A percentile compares a stretch with the other conserved stretches of the same genome.
These are phyloP conservation scores for Yamadazyma phyllophila DNA, from an alignment of 805 yeast species.

Conservation along the genomic window DNA sequence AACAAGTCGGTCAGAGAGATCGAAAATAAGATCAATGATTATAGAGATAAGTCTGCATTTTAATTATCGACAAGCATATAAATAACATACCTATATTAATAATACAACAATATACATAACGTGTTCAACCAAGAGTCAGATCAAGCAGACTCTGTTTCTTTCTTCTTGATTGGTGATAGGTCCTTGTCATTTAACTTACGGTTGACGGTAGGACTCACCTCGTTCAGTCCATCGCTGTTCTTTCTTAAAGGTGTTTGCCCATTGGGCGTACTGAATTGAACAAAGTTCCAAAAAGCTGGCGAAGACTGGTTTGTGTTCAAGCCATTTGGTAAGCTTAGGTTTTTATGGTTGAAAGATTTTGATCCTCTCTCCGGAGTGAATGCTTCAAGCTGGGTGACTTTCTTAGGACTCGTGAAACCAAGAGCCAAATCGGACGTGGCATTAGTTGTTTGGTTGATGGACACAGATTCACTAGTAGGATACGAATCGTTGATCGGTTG, in stretches of 20 bases:
- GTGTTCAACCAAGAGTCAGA: neutral
- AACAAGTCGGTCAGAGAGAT: constrained; percentile 50
- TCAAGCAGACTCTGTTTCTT: constrained; percentile 8
- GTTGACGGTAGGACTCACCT: constrained; percentile 40
- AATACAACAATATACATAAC: constrained; percentile 8
- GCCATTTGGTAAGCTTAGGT: constrained; percentile 24
- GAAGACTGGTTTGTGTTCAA: constrained; percentile 56
- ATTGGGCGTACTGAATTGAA: constrained; percentile 62
- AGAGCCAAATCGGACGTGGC: constrained; percentile 33
- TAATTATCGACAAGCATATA: constrained; percentile 6
- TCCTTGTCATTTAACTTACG: constrained; percentile 22
- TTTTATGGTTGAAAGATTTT: constrained; percentile 25
- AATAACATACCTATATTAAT: constrained; percentile 4
- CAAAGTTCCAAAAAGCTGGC: constrained; percentile 92
- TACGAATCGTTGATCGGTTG: constrained; percentile 15
- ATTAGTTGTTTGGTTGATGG: constrained; percentile 16
- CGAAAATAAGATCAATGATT: constrained; percentile 50
- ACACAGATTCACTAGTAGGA: constrained; percentile 7
- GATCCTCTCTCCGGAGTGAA: constrained; percentile 46
- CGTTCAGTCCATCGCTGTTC: constrained; percentile 37
- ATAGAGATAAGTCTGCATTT: constrained; percentile 45
- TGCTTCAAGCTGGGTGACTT: constrained; percentile 41
- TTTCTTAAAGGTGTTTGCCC: constrained; percentile 43
- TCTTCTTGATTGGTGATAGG: constrained; percentile 7
- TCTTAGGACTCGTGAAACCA: constrained; percentile 43